These are phyloP conservation scores for Neurospora pannonica DNA, from an alignment of 495 filamentous ascomycete species.

Conservation along the genomic window DNA sequence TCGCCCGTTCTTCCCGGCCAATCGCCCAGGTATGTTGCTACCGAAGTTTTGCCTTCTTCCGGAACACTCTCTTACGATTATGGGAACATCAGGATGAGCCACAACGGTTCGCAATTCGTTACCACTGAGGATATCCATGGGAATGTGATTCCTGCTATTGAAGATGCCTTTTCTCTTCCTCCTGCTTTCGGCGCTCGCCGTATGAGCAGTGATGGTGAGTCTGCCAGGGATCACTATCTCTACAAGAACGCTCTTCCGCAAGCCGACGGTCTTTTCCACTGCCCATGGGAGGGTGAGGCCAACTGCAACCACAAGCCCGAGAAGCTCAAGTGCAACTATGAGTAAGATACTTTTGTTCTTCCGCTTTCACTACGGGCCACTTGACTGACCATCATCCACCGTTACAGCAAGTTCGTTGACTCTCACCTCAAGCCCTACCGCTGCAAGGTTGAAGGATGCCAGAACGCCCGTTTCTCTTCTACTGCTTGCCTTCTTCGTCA, in stretches of 20 bases:
- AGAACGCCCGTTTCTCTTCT: constrained; percentile 76
- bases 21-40: constrained; percentile 40
- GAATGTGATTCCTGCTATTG: constrained; percentile 23
- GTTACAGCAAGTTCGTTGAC: constrained; percentile 79
- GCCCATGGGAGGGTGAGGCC: constrained; percentile 68
- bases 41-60: constrained; percentile 3
- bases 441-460: constrained; percentile 72
- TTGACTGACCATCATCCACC: constrained; percentile 23
- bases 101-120: constrained; percentile 26
- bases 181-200: constrained; percentile 34
- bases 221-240: constrained; percentile 66
- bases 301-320: constrained; percentile 77
- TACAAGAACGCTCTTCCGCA: constrained; percentile 61
- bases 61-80: constrained; percentile 16
- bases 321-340: constrained; percentile 94
- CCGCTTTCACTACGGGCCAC: constrained; percentile 4
- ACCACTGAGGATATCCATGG: constrained; percentile 34
- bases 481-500: constrained; percentile 92
- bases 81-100: constrained; percentile 18
- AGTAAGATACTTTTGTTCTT: constrained; percentile 48
- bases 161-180: constrained; percentile 35
- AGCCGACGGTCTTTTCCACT: constrained; percentile 77
- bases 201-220: constrained; percentile 43
- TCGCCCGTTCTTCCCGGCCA: constrained; percentile 37
- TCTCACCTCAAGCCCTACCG: constrained; percentile 90